Conservation (phyloP, 176 grass and related monocot genomes). For the Lolium perenne region DNA sequence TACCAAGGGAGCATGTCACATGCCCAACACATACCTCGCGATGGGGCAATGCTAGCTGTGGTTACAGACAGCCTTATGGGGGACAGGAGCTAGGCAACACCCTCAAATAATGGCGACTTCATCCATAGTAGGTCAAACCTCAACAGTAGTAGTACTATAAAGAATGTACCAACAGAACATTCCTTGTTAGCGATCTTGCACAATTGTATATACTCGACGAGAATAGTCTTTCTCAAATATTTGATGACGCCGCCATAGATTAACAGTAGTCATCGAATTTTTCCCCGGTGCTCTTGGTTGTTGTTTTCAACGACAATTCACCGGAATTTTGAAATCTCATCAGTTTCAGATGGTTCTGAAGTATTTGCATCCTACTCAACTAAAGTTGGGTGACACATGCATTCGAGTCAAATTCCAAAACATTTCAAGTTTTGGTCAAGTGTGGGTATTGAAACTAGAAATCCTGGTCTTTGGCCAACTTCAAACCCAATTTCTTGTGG, state of each 20-base stretch:
- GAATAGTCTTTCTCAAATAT: conserved; percentile 12
- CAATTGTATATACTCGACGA: background rate
- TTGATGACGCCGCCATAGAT: background rate
- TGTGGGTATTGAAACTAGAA: too few relatives aligned
- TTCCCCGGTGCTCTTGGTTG: background rate
- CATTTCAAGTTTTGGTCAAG: background rate
- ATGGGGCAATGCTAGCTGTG: conserved; percentile 36
- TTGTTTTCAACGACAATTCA: background rate
- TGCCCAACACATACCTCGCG: conserved; percentile 33
- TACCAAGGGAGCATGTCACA: conserved; percentile 45
- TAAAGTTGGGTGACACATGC: background rate
- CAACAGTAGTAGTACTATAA: conserved; percentile 6
- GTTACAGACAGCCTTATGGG: conserved; percentile 27
- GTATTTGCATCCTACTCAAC: background rate
- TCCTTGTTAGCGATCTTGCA: background rate
- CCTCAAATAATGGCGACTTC: conserved; percentile 13
- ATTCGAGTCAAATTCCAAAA: background rate
- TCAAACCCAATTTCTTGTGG: too few relatives aligned
- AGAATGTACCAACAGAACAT: conserved; percentile 4
- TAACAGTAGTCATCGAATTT: background rate
- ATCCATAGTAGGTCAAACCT: conserved; percentile 50
- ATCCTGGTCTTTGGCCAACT: too few relatives aligned
- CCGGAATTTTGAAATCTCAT: background rate
- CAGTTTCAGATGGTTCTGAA: background rate
- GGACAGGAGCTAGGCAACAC: conserved; percentile 34